These are phyloP conservation scores for Didymella pinodella DNA, from an alignment of 2,329 filamentous ascomycete genomes.

Conservation along the genomic window DNA sequence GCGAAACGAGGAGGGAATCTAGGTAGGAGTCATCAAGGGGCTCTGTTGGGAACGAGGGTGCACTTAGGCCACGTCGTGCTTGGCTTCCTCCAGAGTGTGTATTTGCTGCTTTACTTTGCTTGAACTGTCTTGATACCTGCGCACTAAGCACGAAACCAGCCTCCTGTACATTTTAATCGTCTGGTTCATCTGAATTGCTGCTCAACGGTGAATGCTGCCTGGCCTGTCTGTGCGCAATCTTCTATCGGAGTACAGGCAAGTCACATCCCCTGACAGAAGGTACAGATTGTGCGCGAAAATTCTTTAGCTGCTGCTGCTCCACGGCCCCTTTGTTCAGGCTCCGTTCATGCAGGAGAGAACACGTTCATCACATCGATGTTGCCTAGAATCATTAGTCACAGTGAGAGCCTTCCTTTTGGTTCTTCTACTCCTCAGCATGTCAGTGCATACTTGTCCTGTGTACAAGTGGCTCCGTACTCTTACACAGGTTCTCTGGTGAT, in stretches of 20 bases:
- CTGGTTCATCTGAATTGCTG: not conserved
- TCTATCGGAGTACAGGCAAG: no score
- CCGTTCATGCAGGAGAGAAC: conserved; percentile 16
- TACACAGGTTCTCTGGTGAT: no score
- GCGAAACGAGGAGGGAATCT: conserved; percentile 2
- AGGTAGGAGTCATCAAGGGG: not conserved
- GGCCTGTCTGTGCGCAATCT: not conserved
- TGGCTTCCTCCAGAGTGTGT: not conserved
- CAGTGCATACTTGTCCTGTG: no score
- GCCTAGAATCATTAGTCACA: no score
- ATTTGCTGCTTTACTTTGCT: not conserved
- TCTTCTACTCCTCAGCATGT: no score
- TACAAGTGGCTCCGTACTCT: no score
- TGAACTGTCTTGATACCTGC: conserved; percentile 17
- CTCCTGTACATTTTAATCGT: conserved; percentile 12
- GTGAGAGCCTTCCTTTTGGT: no score
- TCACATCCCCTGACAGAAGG: not conserved
- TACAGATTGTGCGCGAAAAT: not conserved
- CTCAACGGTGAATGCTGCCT: not conserved
- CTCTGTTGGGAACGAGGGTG: conserved; percentile 1
- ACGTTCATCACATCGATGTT: not conserved
- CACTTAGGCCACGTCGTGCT: conserved; percentile 7
- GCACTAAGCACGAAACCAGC: conserved; percentile 10
- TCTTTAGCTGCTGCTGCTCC: conserved; percentile 11
- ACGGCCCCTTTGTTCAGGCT: conserved; percentile 5